Evolutionary conservation across 176 grass and related monocot genomes (phyloP).

Genomic region (Pontederia paniculata): DNA sequence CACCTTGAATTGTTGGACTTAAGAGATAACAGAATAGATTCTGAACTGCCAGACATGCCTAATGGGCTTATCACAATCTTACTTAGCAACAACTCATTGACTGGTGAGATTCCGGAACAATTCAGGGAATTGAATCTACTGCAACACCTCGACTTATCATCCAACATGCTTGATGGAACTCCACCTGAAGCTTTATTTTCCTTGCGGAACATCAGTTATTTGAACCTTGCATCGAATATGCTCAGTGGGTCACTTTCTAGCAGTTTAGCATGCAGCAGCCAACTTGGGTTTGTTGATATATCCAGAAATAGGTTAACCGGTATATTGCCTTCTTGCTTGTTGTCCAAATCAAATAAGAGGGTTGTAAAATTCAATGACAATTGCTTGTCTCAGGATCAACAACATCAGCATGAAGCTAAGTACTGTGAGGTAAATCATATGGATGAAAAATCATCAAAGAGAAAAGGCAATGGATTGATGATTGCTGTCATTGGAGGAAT

Average conservation of each 20-base stretch:
- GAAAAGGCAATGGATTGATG: constrained; percentile 37
- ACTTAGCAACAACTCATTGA: constrained; percentile 82
- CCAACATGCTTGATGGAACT: constrained; percentile 59
- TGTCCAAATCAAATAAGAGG: constrained; percentile 60
- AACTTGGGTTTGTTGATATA: constrained; percentile 81
- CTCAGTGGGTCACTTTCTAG: constrained; percentile 51
- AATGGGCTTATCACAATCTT: constrained; percentile 60
- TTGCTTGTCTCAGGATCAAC: constrained; percentile 46
- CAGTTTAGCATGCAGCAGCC: constrained; percentile 50
- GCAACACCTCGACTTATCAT: constrained; percentile 85
- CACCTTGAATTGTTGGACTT: constrained; percentile 85
- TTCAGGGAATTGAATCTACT: constrained; percentile 54
- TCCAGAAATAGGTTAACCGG: constrained; percentile 59
- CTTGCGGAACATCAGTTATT: constrained; percentile 74
- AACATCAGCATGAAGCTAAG: constrained; percentile 48
- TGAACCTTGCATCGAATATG: constrained; percentile 92
- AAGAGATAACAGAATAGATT: constrained; percentile 67
- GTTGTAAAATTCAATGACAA: constrained; percentile 67
- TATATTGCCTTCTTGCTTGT: constrained; percentile 69
- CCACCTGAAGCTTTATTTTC: constrained; percentile 59
- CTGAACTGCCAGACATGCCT: constrained; percentile 53
- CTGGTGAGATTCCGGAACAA: constrained; percentile 54
- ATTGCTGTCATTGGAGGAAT: constrained; percentile 58
- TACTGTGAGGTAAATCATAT: constrained; percentile 43
- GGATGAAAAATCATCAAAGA: constrained; percentile 18